Evolutionary conservation across 2,329 filamentous ascomycete genomes (phyloP).

Genomic region (Sporothrix mexicana): DNA sequence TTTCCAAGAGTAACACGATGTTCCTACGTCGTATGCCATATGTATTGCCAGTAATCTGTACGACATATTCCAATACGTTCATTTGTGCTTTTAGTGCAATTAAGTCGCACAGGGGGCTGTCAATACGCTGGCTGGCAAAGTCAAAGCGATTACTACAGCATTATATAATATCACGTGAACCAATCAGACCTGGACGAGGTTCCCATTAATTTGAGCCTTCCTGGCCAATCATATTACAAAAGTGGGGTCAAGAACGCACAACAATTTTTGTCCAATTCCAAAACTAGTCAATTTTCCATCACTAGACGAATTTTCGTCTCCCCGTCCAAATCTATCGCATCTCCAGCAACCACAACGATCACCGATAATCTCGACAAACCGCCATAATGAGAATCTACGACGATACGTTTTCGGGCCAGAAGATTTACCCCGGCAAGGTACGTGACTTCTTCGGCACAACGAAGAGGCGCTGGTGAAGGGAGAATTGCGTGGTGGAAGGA

Average conservation of each 20-base stretch:
- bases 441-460: conserved; percentile 41
- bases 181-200: background rate
- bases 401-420: conserved; percentile 69
- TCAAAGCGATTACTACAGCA: background rate
- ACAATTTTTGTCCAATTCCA: conserved; percentile 42
- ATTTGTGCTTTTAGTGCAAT: too few relatives aligned
- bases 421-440: conserved; percentile 73
- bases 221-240: conserved; percentile 19
- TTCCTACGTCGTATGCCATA: too few relatives aligned
- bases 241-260: conserved; percentile 35
- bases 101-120: background rate
- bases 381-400: conserved; percentile 70
- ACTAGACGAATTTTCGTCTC: conserved; percentile 32
- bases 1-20: too few relatives aligned
- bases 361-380: conserved; percentile 39
- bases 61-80: too few relatives aligned
- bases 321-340: conserved; percentile 28
- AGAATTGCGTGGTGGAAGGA: background rate
- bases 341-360: conserved; percentile 41
- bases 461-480: conserved; percentile 32
- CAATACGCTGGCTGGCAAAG: background rate
- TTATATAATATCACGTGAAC: conserved; percentile 14
- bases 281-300: conserved; percentile 33
- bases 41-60: too few relatives aligned
- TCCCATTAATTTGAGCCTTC: background rate